phyloP scores from a whole-genome alignment of 768 basidiomycete species.

The Lyophyllum atratum region DNA sequence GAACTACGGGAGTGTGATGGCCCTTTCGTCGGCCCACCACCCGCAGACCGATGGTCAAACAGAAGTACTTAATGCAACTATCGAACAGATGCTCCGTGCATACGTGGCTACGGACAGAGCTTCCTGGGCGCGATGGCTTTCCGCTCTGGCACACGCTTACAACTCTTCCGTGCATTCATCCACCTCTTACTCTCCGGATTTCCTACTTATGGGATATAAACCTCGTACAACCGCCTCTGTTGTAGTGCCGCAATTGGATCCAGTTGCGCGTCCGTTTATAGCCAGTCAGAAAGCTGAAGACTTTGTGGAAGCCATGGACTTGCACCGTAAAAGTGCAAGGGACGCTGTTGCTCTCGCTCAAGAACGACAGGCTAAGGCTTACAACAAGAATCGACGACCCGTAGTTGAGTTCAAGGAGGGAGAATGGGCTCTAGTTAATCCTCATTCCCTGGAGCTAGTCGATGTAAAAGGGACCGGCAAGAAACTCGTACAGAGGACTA shows the following conservation, averaged over 20 bases:
- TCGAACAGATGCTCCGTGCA: constrained; percentile 23
- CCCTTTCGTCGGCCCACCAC: constrained; percentile 12
- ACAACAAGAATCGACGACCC: constrained; percentile 29
- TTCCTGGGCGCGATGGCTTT: constrained; percentile 27
- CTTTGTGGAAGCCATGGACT: neutral
- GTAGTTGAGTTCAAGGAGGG: neutral
- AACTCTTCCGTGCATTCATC: constrained; percentile 27
- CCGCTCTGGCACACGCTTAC: constrained; percentile 28
- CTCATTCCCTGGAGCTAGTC: neutral
- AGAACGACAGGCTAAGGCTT: neutral
- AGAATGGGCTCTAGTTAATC: neutral
- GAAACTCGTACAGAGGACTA: too few species aligned
- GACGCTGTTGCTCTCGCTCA: neutral
- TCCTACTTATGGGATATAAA: constrained; percentile 30
- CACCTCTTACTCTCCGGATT: constrained; percentile 26
- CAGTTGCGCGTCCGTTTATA: neutral
- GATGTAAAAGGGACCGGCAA: too few species aligned
- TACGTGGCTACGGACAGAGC: constrained; percentile 24
- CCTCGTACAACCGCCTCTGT: constrained; percentile 13
- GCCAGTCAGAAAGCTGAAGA: neutral
- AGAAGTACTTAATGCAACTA: neutral
- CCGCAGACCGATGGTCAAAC: constrained; percentile 39
- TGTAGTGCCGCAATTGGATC: neutral
- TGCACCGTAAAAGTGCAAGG: neutral
- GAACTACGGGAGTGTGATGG: neutral